These are phyloP conservation scores for Paracamarosporium sp. DNA, from an alignment of 2,329 filamentous ascomycete species.

Conservation along the genomic window DNA sequence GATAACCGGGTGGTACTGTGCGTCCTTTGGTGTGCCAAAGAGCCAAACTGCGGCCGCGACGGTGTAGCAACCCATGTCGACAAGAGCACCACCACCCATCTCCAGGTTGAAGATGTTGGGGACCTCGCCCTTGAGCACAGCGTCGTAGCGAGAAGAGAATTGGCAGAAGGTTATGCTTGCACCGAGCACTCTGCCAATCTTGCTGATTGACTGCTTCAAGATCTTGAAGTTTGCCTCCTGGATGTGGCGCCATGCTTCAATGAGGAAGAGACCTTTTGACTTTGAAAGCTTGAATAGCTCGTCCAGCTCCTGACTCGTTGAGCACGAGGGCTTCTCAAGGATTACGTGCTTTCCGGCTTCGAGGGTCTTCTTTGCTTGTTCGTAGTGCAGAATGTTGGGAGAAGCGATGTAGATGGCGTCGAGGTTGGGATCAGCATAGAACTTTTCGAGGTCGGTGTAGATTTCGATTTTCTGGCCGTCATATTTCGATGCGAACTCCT, in stretches of 20 bases:
- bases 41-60: slow-evolving; percentile 56
- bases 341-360: slow-evolving; percentile 56
- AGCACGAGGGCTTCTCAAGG: slow-evolving; percentile 58
- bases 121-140: slow-evolving; percentile 53
- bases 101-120: slow-evolving; percentile 59
- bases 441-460: slow-evolving; percentile 49
- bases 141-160: slow-evolving; percentile 55
- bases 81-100: slow-evolving; percentile 55
- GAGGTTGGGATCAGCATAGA: slow-evolving; percentile 48
- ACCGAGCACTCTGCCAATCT: slow-evolving; percentile 53
- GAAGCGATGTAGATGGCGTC: slow-evolving; percentile 57
- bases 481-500: slow-evolving; percentile 53
- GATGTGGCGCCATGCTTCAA: slow-evolving; percentile 59
- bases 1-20: slow-evolving; percentile 52
- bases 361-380: slow-evolving; percentile 53
- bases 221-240: slow-evolving; percentile 58
- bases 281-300: slow-evolving; percentile 52
- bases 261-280: slow-evolving; percentile 50
- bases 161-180: slow-evolving; percentile 54
- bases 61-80: slow-evolving; percentile 58
- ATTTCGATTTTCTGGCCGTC: slow-evolving; percentile 30
- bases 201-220: slow-evolving; percentile 45
- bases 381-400: slow-evolving; percentile 56
- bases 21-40: slow-evolving; percentile 52
- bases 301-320: slow-evolving; percentile 51